Percentiles rank a stretch among this genome's conserved stretches.
Evolutionary conservation across 805 yeast species (phyloP).

Genomic region (Tetrapisispora taiwanensis): DNA sequence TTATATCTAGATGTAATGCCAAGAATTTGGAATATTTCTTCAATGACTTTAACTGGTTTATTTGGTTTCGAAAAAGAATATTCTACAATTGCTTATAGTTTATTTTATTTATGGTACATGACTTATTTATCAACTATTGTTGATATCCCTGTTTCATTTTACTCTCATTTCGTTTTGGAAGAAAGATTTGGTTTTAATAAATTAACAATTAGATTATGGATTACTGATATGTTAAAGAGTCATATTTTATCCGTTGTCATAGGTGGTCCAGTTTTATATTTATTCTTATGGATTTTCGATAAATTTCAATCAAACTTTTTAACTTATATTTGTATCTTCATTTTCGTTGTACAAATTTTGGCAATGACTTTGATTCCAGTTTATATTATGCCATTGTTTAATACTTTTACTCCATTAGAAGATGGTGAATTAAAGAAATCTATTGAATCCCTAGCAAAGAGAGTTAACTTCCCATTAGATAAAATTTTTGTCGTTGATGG

Average conservation of each 20-base stretch:
- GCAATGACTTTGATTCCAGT: conserved; percentile 73
- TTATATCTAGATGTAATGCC: conserved; percentile 59
- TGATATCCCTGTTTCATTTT: conserved; percentile 61
- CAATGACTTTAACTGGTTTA: background rate
- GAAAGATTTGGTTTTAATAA: conserved; percentile 92
- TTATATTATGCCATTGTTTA: conserved; percentile 84
- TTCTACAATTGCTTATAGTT: conserved; percentile 62
- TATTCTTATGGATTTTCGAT: conserved; percentile 70
- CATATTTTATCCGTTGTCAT: conserved; percentile 43
- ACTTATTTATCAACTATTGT: conserved; percentile 42
- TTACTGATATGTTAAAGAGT: conserved; percentile 60
- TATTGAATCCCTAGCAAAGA: conserved; percentile 68
- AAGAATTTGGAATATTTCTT: conserved; percentile 37
- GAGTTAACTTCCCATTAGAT: conserved; percentile 75
- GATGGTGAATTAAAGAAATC: conserved; percentile 79
- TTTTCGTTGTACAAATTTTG: conserved; percentile 61
- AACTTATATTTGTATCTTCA: conserved; percentile 64
- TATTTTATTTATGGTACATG: conserved; percentile 49
- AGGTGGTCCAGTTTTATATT: conserved; percentile 66
- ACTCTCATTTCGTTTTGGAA: conserved; percentile 78
- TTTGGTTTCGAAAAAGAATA: conserved; percentile 19
- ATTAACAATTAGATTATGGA: conserved; percentile 60
- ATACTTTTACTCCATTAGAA: conserved; percentile 80
- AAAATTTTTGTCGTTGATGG: conserved; percentile 88
- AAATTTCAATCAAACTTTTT: conserved; percentile 73